phyloP scores from a whole-genome alignment of 768 basidiomycete genomes.

The Paxillus rubicundulus region DNA sequence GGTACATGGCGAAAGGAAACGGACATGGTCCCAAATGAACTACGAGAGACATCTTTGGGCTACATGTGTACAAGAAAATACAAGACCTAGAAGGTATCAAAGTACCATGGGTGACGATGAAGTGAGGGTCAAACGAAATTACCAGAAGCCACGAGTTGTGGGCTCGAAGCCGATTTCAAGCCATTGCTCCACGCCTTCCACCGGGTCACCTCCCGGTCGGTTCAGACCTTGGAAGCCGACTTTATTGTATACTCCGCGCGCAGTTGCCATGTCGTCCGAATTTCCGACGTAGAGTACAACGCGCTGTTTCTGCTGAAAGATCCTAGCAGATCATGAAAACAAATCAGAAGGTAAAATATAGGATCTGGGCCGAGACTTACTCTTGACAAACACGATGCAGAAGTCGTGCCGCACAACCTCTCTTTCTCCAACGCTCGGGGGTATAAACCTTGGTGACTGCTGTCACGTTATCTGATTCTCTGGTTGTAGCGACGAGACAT shows the following conservation, averaged over 20 bases:
- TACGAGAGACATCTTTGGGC: neutral
- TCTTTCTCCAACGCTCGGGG: slow-evolving; percentile 45
- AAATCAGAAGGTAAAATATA: slow-evolving; percentile 5
- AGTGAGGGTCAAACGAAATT: slow-evolving; percentile 15
- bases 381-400: slow-evolving; percentile 54
- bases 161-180: slow-evolving; percentile 62
- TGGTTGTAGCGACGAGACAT: slow-evolving; percentile 66
- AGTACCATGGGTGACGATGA: neutral
- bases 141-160: slow-evolving; percentile 65
- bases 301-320: slow-evolving; percentile 40
- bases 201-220: slow-evolving; percentile 19
- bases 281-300: slow-evolving; percentile 69
- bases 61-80: neutral
- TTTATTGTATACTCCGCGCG: slow-evolving; percentile 53
- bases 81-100: neutral
- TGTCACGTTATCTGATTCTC: slow-evolving; percentile 54
- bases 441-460: slow-evolving; percentile 77
- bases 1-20: neutral
- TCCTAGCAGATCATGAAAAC: slow-evolving; percentile 13
- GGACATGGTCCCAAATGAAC: neutral
- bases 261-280: slow-evolving; percentile 36
- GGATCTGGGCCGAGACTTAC: slow-evolving; percentile 34
- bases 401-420: slow-evolving; percentile 60
- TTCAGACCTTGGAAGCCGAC: slow-evolving; percentile 66
- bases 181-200: slow-evolving; percentile 53